Evolutionary conservation across 1,139 yeast species (phyloP).

Genomic region (Lodderomyces theae): DNA sequence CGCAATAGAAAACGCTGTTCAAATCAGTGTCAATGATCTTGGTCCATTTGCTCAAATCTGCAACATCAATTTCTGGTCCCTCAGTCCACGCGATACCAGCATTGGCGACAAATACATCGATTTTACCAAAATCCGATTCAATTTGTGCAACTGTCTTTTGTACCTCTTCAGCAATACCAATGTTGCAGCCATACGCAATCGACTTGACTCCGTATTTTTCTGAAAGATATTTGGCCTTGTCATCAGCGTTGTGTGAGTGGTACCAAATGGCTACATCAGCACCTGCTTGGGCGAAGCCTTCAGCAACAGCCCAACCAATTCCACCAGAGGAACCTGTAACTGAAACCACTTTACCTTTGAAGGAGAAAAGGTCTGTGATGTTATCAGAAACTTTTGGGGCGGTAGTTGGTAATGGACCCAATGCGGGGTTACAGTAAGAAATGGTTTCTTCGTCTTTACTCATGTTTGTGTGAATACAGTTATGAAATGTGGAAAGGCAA

Average conservation of each 20-base stretch:
- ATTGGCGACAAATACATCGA: conserved; percentile 54
- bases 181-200: conserved; percentile 39
- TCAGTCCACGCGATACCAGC: conserved; percentile 49
- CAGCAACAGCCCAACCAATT: conserved; percentile 44
- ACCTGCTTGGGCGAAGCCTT: conserved; percentile 48
- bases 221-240: conserved; percentile 27
- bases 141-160: conserved; percentile 30
- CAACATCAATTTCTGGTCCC: conserved; percentile 40
- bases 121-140: conserved; percentile 34
- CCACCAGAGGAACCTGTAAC: conserved; percentile 48
- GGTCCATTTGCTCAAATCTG: conserved; percentile 44
- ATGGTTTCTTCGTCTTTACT: conserved; percentile 8
- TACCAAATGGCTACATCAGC: conserved; percentile 45
- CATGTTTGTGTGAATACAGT: conserved; percentile 3
- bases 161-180: conserved; percentile 39
- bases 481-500: not conserved
- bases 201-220: conserved; percentile 25
- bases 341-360: conserved; percentile 37
- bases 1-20: conserved; percentile 43
- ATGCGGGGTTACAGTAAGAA: conserved; percentile 27
- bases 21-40: conserved; percentile 50
- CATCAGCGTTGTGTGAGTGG: conserved; percentile 32
- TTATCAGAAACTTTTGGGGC: conserved; percentile 33
- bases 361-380: conserved; percentile 36
- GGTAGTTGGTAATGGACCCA: conserved; percentile 41